Evolutionary conservation across 805 yeast species (phyloP), one percentile per base, ranked within the genome.

Genomic region (Wickerhamomyces sydowiorum): DNA sequence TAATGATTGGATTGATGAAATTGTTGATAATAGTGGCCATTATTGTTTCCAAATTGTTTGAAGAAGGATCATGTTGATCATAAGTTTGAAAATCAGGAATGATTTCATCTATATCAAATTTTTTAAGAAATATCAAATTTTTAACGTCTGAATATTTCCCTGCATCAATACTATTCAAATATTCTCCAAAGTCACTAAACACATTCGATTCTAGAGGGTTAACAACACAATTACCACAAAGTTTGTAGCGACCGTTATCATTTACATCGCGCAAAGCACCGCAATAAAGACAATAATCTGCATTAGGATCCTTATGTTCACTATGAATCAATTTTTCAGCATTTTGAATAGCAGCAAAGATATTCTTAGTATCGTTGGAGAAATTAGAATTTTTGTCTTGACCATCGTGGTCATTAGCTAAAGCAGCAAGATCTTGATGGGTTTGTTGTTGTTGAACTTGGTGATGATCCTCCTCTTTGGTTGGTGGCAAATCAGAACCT

Each of bases 201-300:
- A 54, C 55, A 34, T 51, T 50, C 25, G 49, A 48, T 37, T 52
- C 46, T 22, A 46, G 40, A n/a, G 59, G 58, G 40, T 56, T 47
- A 9, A 39, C 44, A 10, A 56, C 56, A 49, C 60, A 54, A 41
- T 49, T 50, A 4, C 50, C 55, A 45, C 59, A 54, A 15, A 53
- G 32, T 41, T 54, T 50, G 37, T 52, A 56, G 18, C 57, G 54
- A 17, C 59, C 60, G 35, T 54, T 54, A 35, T 56, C 60, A n/a
- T 53, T 44, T 20, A 54, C 46, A 18, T 47, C 39, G 20, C 55
- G 48, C 17, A 45, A 46, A 9, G 48, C 51, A 34, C 54, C 57
- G 40, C 60, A 55, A 45, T 52, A 54, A 14, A 52, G 23, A 40
- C 60, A 55, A 37, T 35, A 38, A 24, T 42, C 41, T 18, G 41